Base-by-base conservation (phyloP, 306 rosid genomes). In the Dalbergia cochinchinensis region DNA sequence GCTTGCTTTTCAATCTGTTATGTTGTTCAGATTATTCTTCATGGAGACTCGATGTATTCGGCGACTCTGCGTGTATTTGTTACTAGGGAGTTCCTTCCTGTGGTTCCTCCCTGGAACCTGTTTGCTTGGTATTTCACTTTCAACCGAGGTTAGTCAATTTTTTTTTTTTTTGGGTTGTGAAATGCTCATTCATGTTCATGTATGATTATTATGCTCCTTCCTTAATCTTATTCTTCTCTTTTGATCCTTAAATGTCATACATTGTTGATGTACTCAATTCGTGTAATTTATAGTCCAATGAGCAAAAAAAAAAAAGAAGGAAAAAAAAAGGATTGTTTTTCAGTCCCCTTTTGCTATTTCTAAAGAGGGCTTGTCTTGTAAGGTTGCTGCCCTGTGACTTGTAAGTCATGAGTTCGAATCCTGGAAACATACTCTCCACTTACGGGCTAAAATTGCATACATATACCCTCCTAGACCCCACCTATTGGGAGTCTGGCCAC, bases 121-220 rank as follows among this genome's bases (percentile, higher is more conserved):
- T 88, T 57, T 72, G 14, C 80, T 82, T 81, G 51, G 65, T 57
- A 69, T 80, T 66, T 79, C 91, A 47, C 50, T 51, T 45, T 77
- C 92, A 64, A 80, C 61, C 78, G 81, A 78, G 97, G 94, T 93
- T 72, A 64, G 94, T 80, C 12, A 7, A 67, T 3, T 2, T 1
- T 44, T 4, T 44, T 7, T 9, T 44, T 44, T 8, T 44, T 44
- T 7, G 1, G 10, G 50, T 5, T 10, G 50, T 44, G 12, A 44
- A 44, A 44, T 44, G 9, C 50, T 44, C 0, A 9, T 7, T 6
- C 12, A 44, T 4, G 51, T 71, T 72, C n/a, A 57, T 62, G n/a
- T 41, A 51, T 76, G 20, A 41, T 60, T 61, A 7, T 69, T 20
- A 20, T 20, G 12, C 65, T 42, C 20, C 7, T 0, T 31, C 34